A percentile compares a stretch with the other conserved stretches of the same genome.
Conservation (phyloP, 106 monocot species). For the Allium fistulosum region DNA sequence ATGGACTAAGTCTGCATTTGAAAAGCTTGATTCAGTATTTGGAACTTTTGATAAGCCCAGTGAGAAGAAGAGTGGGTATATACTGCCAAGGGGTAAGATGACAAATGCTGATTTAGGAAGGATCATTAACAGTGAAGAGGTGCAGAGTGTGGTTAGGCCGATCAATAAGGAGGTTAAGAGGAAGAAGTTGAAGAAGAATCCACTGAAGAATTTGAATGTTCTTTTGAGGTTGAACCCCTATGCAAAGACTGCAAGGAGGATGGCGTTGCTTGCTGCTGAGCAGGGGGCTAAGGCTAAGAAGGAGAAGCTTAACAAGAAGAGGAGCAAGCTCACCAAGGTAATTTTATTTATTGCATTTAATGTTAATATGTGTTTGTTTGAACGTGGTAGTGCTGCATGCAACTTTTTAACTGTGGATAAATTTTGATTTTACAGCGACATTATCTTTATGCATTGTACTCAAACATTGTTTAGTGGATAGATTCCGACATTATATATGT, state of each 20-base stretch:
- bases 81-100: constrained; percentile 82
- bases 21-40: constrained; percentile 70
- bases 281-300: constrained; percentile 62
- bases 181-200: constrained; percentile 67
- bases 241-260: constrained; percentile 53
- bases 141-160: constrained; percentile 70
- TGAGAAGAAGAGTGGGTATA: constrained; percentile 61
- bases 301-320: constrained; percentile 65
- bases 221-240: constrained; percentile 70
- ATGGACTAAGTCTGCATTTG: constrained; percentile 87
- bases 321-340: constrained; percentile 46
- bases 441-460: not conserved
- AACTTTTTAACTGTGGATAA: not conserved
- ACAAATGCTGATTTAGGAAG: constrained; percentile 62
- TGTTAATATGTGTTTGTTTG: not conserved
- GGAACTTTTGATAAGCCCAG: constrained; percentile 69
- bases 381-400: not conserved
- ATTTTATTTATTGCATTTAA: not conserved
- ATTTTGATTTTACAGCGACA: not conserved
- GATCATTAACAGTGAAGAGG: constrained; percentile 80
- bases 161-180: constrained; percentile 57
- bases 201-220: constrained; percentile 55
- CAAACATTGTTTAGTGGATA: not conserved
- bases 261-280: constrained; percentile 44
- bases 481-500: not conserved